Evolutionary conservation across 352 stramenopile species (phyloP), one percentile per base, ranked within the genome.

Genomic region (Pythium oligandrum): DNA sequence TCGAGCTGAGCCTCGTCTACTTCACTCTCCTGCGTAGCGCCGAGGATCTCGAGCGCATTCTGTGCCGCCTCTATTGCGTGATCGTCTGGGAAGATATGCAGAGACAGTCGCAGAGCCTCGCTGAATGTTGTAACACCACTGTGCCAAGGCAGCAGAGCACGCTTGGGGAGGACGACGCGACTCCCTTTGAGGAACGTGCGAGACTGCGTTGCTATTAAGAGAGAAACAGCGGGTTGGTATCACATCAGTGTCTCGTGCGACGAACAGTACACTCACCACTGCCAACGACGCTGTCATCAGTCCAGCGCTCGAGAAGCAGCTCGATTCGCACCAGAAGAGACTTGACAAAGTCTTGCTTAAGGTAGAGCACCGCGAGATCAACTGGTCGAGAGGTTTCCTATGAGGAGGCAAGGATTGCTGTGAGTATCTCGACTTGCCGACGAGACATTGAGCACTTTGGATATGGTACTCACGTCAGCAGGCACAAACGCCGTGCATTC

Each of bases 291-390:
- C 61, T 62, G 40, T 76, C 63, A 31, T 83, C 71, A 1, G 44
- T 51, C 53, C 66, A 75, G 30, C 67, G 63, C 53, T 89, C 78
- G 39, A 65, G 62, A 50, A 81, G 67, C 40, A 88, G 57, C 26
- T 80, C 69, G 9, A 83, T 47, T 51, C 80, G 77, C 3, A 87
- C 49, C 51, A 76, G 43, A 51, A 88, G 54, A 11, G 80, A 85
- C 51, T 84, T 86, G 17, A 82, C 48, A 55, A 88, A 83, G 51
- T 90, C 80, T 32, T 63, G 74, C 55, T 90, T 90, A 31, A 90
- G 63, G 50, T 70, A 80, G 34, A 60, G 63, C 9, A 59, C 46
- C n/a, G 76, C 79, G 26, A 71, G 54, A 4, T 78, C 64, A 26
- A 61, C 54, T 1, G 64, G 17, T 26, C 17, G 17, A 26, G 17